Conservation (phyloP, 441 rosid species). For the Erodium texanum region DNA sequence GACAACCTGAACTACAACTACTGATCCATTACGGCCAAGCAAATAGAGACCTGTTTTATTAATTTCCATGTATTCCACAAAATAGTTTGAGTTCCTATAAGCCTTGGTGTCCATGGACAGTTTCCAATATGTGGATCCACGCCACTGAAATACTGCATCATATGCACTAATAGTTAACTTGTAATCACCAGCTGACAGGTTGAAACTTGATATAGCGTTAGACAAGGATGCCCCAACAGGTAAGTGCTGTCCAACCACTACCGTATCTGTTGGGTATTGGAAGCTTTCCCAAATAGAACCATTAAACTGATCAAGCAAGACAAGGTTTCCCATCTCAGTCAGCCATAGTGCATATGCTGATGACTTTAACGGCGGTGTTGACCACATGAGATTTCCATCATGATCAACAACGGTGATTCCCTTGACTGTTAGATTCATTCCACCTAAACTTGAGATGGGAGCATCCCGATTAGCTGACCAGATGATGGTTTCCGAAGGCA, state of each 20-base stretch:
- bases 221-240: slow-evolving; percentile 30
- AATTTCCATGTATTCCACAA: slow-evolving; percentile 45
- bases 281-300: slow-evolving; percentile 77
- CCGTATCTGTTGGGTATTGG: slow-evolving; percentile 55
- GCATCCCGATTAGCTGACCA: slow-evolving; percentile 73
- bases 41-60: slow-evolving; percentile 52
- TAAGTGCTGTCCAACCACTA: slow-evolving; percentile 58
- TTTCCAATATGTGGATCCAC: slow-evolving; percentile 56
- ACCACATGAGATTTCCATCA: slow-evolving; percentile 42
- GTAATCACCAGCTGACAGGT: slow-evolving; percentile 37
- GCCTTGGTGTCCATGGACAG: slow-evolving; percentile 52
- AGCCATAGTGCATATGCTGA: slow-evolving; percentile 40
- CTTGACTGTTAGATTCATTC: slow-evolving; percentile 39
- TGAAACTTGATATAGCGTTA: slow-evolving; percentile 19
- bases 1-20: slow-evolving; percentile 32
- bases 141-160: slow-evolving; percentile 52
- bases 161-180: slow-evolving; percentile 35
- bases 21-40: slow-evolving; percentile 50
- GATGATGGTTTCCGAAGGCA: slow-evolving; percentile 40
- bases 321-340: slow-evolving; percentile 66
- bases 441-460: slow-evolving; percentile 55
- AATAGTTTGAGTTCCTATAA: slow-evolving; percentile 28
- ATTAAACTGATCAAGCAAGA: slow-evolving; percentile 48
- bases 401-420: slow-evolving; percentile 53
- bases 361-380: slow-evolving; percentile 47